A percentile compares a stretch with the other conserved stretches of the same genome.
phyloP scores from a whole-genome alignment of 2,329 filamentous ascomycete species.

The Fusarium paranaense region DNA sequence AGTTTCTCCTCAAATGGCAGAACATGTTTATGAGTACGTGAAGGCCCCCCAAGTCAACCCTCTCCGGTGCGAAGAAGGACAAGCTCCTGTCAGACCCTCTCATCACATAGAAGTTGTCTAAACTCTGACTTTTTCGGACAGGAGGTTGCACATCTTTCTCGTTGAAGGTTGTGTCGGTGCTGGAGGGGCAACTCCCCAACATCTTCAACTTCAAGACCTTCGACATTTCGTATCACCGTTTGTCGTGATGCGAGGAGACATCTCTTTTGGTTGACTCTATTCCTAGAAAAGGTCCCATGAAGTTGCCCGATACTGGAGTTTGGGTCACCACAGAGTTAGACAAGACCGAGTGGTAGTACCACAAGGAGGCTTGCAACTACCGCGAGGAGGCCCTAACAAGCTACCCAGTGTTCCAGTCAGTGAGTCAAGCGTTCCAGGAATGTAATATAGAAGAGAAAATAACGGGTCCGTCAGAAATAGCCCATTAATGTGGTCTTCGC shows the following conservation, averaged over 20 bases:
- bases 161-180: neutral
- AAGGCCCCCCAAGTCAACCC: neutral
- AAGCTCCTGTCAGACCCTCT: neutral
- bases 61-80: neutral
- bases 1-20: too few relatives aligned
- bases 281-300: neutral
- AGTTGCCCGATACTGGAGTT: neutral
- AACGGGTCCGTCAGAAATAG: too few relatives aligned
- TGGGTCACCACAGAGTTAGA: neutral
- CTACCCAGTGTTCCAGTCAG: neutral
- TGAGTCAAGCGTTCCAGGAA: neutral
- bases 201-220: neutral
- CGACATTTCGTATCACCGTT: neutral
- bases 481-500: neutral
- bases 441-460: too few relatives aligned
- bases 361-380: neutral
- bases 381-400: neutral
- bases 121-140: neutral
- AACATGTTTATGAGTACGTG: too few relatives aligned
- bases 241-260: neutral
- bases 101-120: neutral
- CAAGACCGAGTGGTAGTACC: neutral
- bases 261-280: neutral
- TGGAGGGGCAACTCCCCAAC: neutral
- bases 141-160: neutral